Evolutionary conservation across 2,329 filamentous ascomycete genomes (phyloP).

Genomic region (Colletotrichum navitas): DNA sequence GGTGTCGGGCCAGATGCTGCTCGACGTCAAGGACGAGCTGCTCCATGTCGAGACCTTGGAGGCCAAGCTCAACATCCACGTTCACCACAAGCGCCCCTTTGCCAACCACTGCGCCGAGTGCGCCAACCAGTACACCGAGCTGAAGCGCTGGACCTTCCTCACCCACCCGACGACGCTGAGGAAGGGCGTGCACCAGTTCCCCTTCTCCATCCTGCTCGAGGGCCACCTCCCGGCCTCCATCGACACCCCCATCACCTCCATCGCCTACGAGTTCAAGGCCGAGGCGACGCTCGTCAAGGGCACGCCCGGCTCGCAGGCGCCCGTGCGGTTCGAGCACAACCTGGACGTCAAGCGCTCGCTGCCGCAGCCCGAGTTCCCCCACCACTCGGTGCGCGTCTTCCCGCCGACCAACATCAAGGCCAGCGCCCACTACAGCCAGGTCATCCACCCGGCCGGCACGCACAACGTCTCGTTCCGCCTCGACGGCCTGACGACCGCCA

Average conservation of each 20-base stretch:
- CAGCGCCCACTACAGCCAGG: constrained; percentile 82
- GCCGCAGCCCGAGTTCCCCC: constrained; percentile 78
- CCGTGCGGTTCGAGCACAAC: constrained; percentile 73
- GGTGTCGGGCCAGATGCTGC: constrained; percentile 83
- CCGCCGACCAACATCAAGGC: constrained; percentile 95
- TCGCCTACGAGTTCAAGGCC: constrained; percentile 84
- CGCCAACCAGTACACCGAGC: constrained; percentile 75
- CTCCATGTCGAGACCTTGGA: constrained; percentile 72
- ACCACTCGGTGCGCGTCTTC: constrained; percentile 93
- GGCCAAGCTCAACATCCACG: constrained; percentile 77
- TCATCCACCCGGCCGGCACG: constrained; percentile 87
- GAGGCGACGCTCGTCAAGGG: constrained; percentile 69
- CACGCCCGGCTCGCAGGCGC: constrained; percentile 43
- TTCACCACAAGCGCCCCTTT: constrained; percentile 85
- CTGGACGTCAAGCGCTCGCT: constrained; percentile 85
- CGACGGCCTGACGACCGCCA: constrained; percentile 83
- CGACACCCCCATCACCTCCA: constrained; percentile 77
- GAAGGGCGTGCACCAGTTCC: constrained; percentile 78
- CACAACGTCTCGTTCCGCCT: constrained; percentile 85
- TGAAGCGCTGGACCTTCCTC: constrained; percentile 85
- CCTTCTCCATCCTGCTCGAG: constrained; percentile 88
- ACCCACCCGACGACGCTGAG: constrained; percentile 64
- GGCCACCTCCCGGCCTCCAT: constrained; percentile 89
- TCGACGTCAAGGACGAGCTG: constrained; percentile 76
- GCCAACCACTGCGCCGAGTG: constrained; percentile 84